These are phyloP conservation scores for Hygrophoropsis aurantiaca DNA, from an alignment of 768 basidiomycete species.

Conservation along the genomic window DNA sequence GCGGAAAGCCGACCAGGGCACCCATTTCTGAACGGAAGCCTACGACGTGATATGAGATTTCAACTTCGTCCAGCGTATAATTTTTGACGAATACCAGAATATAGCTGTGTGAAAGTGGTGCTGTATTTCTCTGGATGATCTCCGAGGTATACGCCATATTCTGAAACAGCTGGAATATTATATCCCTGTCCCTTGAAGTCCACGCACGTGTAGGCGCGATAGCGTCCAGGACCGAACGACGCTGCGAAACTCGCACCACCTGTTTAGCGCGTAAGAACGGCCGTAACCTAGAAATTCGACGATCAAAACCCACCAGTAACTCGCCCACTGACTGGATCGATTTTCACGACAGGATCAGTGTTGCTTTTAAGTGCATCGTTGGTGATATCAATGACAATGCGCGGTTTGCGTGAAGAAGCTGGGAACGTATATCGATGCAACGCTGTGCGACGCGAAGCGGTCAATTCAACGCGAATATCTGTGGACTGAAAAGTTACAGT, in stretches of 20 bases:
- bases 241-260: conserved; percentile 46
- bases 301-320: conserved; percentile 37
- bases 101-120: conserved; percentile 48
- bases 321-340: conserved; percentile 49
- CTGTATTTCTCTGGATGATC: conserved; percentile 48
- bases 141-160: conserved; percentile 56
- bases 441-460: conserved; percentile 57
- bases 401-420: conserved; percentile 43
- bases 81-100: conserved; percentile 38
- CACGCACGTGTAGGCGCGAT: conserved; percentile 58
- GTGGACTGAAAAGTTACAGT: conserved; percentile 39
- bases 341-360: conserved; percentile 44
- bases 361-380: conserved; percentile 59
- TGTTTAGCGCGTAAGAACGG: no score
- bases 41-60: conserved; percentile 12
- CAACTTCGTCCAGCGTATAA: not conserved
- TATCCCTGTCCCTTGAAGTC: conserved; percentile 59
- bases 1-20: conserved; percentile 51
- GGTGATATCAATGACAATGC: conserved; percentile 59
- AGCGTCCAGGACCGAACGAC: conserved; percentile 60
- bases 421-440: conserved; percentile 62
- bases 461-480: conserved; percentile 56
- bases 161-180: conserved; percentile 43
- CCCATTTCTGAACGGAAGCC: conserved; percentile 53
- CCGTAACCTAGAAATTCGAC: no score